phyloP scores from a whole-genome alignment of 164 flowering plant genomes.

The Kingdonia uniflora region DNA sequence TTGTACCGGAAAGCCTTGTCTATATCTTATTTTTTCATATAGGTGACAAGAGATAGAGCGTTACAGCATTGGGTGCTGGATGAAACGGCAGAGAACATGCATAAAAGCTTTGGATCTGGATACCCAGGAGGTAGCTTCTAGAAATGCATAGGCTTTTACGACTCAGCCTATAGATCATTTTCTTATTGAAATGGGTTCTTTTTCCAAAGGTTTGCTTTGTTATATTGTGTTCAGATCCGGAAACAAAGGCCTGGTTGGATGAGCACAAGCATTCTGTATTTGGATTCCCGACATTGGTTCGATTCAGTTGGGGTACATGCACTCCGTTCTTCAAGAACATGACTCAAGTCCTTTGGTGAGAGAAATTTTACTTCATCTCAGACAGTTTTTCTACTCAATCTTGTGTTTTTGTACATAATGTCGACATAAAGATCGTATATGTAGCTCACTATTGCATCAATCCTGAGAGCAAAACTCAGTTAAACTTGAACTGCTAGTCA shows the following conservation, averaged over 20 bases:
- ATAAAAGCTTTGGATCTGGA: constrained; percentile 84
- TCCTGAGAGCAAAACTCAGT: too few species aligned
- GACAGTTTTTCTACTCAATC: neutral
- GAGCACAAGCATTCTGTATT: constrained; percentile 70
- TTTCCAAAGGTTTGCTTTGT: neutral
- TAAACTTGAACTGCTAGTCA: too few species aligned
- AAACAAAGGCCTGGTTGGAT: constrained; percentile 78
- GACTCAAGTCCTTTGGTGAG: constrained; percentile 77
- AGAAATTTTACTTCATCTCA: constrained; percentile 4
- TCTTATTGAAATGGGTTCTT: too few species aligned
- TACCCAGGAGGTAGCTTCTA: constrained; percentile 75
- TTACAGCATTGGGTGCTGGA: constrained; percentile 66
- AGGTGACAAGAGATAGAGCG: constrained; percentile 93
- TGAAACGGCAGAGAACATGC: constrained; percentile 71
- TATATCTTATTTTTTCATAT: neutral
- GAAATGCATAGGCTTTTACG: neutral
- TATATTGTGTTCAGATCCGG: constrained; percentile 49
- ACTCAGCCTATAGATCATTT: neutral
- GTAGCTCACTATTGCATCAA: too few species aligned
- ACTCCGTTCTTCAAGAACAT: constrained; percentile 49
- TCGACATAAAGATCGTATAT: too few species aligned
- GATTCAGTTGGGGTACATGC: constrained; percentile 99
- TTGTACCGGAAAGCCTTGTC: too few species aligned
- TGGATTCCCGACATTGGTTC: constrained; percentile 88
- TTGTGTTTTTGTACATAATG: neutral